Conservation (phyloP, 2,329 filamentous ascomycete genomes). For the Diaporthe eres region DNA sequence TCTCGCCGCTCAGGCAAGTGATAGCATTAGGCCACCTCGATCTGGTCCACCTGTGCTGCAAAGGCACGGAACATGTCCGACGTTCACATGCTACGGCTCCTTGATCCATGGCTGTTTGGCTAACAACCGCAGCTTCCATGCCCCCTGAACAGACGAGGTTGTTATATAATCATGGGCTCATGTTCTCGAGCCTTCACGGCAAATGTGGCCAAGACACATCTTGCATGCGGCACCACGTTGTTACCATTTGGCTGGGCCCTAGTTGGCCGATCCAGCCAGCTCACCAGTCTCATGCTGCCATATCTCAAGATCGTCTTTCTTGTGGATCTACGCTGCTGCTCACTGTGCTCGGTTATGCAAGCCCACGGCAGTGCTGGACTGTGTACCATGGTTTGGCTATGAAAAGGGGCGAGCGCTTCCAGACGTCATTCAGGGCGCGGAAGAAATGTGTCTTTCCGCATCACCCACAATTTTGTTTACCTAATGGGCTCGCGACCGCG, state of each 20-base stretch:
- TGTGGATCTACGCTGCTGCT: not conserved
- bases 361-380: conserved; percentile 2
- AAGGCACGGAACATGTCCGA: conserved; percentile 17
- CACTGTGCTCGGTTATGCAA: conserved; percentile 11
- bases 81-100: not conserved
- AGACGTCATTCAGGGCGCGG: conserved; percentile 25
- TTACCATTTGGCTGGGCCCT: not conserved
- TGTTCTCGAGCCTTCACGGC: not conserved
- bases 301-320: not conserved
- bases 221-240: not conserved
- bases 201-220: not conserved
- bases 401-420: conserved; percentile 28
- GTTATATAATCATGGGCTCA: conserved; percentile 1
- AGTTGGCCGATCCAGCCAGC: not conserved
- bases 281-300: not conserved
- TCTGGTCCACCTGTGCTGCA: not conserved
- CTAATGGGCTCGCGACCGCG: conserved; percentile 26
- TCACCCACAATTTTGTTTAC: conserved; percentile 22
- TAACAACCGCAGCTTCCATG: not conserved
- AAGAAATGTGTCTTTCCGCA: conserved; percentile 10
- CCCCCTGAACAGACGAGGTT: not conserved
- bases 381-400: not conserved
- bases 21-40: not conserved
- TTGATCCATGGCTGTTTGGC: not conserved
- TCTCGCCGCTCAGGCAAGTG: not conserved